A percentile compares a stretch with the other conserved stretches of the same genome.
Conservation (phyloP, 2,329 filamentous ascomycete genomes). For the Microcera coccophila region DNA sequence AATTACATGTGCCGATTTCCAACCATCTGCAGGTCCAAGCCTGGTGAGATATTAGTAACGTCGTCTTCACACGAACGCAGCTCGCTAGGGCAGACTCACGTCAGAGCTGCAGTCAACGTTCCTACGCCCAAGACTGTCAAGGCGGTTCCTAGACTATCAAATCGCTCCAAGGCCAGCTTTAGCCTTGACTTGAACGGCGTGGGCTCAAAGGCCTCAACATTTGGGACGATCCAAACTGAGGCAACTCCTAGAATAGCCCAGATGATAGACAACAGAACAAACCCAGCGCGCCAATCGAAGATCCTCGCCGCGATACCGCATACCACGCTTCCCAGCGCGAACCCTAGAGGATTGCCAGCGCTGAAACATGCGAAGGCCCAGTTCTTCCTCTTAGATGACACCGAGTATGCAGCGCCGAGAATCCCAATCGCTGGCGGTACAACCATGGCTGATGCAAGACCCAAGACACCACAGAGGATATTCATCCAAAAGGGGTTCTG, state of each 20-base stretch:
- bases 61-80: not conserved
- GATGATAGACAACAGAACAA: slow-evolving; percentile 59
- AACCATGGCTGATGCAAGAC: slow-evolving; percentile 61
- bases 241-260: slow-evolving; percentile 57
- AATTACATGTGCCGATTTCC: slow-evolving; percentile 60
- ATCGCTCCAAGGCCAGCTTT: slow-evolving; percentile 45
- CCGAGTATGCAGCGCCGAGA: slow-evolving; percentile 60
- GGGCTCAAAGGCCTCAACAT: slow-evolving; percentile 43
- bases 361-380: slow-evolving; percentile 60
- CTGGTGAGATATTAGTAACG: slow-evolving; percentile 38
- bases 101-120: slow-evolving; percentile 60
- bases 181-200: slow-evolving; percentile 22
- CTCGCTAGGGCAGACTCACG: slow-evolving; percentile 36
- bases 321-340: slow-evolving; percentile 49
- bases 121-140: slow-evolving; percentile 63
- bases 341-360: slow-evolving; percentile 38
- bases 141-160: slow-evolving; percentile 59
- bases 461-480: slow-evolving; percentile 60
- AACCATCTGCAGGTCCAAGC: slow-evolving; percentile 56
- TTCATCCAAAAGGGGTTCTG: slow-evolving; percentile 33
- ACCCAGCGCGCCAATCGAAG: slow-evolving; percentile 61
- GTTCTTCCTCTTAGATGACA: slow-evolving; percentile 60
- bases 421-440: slow-evolving; percentile 61
- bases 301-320: slow-evolving; percentile 59
- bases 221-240: slow-evolving; percentile 59